Percentiles rank a stretch among this genome's conserved stretches.
These are phyloP conservation scores for Erigeron philadelphicus DNA, from an alignment of 140 eudicot species.

Conservation along the genomic window DNA sequence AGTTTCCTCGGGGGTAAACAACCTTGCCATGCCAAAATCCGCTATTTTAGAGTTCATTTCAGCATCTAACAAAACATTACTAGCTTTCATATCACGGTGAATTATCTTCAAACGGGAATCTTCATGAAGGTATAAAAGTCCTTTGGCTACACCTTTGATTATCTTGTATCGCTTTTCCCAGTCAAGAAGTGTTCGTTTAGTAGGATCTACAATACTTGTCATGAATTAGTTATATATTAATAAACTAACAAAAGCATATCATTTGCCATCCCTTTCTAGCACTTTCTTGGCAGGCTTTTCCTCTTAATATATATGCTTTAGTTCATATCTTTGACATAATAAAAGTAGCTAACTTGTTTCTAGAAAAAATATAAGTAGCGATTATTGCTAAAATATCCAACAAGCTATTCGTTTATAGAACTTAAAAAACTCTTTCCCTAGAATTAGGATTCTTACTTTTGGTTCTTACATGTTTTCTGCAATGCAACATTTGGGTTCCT, in stretches of 20 bases:
- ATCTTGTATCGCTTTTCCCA: neutral
- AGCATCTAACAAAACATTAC: neutral
- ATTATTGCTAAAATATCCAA: too few relatives aligned
- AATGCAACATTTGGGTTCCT: neutral
- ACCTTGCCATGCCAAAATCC: neutral
- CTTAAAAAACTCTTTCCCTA: too few relatives aligned
- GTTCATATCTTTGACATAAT: too few relatives aligned
- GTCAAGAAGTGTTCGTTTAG: neutral
- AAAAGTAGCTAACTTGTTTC: too few relatives aligned
- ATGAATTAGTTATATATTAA: too few relatives aligned
- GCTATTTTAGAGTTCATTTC: neutral
- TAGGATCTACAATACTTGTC: neutral
- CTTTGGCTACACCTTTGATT: neutral
- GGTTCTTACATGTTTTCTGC: neutral
- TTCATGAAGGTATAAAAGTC: neutral
- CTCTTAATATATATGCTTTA: too few relatives aligned
- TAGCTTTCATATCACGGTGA: neutral
- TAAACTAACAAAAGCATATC: too few relatives aligned
- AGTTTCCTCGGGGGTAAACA: neutral
- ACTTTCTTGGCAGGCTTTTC: too few relatives aligned
- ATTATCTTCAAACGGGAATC: neutral
- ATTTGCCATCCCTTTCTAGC: too few relatives aligned
- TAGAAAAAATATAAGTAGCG: too few relatives aligned
- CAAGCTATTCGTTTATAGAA: too few relatives aligned
- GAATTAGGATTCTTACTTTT: too few relatives aligned